A percentile compares a stretch with the other conserved stretches of the same genome.
phyloP scores from a whole-genome alignment of 352 stramenopile species.

The Poterioochromonas sp. region DNA sequence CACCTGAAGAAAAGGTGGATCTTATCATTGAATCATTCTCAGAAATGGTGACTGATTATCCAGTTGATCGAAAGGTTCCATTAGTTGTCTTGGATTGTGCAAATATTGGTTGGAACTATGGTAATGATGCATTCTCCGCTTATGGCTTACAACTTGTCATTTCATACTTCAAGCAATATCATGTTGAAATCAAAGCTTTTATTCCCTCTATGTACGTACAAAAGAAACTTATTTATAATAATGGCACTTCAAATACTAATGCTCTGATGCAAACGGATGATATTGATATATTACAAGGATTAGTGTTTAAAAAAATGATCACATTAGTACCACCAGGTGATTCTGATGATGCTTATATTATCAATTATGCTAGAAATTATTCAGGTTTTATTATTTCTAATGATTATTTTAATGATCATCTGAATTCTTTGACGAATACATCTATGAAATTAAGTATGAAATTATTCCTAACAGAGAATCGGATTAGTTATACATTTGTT shows the following conservation, averaged over 20 bases:
- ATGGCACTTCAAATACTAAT: neutral
- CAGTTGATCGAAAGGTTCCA: neutral
- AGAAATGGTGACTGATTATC: neutral
- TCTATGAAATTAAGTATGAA: neutral
- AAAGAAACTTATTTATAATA: neutral
- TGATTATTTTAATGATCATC: slow-evolving; percentile 35
- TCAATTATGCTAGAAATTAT: slow-evolving; percentile 29
- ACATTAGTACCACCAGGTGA: slow-evolving; percentile 10
- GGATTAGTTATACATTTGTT: neutral
- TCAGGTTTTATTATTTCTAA: slow-evolving; percentile 33
- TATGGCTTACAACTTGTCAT: neutral
- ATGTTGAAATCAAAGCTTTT: neutral
- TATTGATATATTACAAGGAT: neutral
- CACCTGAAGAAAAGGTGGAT: too few relatives aligned
- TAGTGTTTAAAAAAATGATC: neutral
- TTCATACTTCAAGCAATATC: neutral
- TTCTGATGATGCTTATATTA: slow-evolving; percentile 35
- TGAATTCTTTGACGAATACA: neutral
- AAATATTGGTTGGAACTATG: slow-evolving; percentile 19
- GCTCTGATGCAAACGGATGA: neutral
- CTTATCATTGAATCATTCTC: neutral
- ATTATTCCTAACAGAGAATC: slow-evolving; percentile 12
- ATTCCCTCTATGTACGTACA: neutral
- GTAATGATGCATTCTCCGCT: neutral
- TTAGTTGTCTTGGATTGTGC: slow-evolving; percentile 4